phyloP scores from a whole-genome alignment of 1,284 basidiomycete genomes.

The Melanopsichium pennsylvanicum region DNA sequence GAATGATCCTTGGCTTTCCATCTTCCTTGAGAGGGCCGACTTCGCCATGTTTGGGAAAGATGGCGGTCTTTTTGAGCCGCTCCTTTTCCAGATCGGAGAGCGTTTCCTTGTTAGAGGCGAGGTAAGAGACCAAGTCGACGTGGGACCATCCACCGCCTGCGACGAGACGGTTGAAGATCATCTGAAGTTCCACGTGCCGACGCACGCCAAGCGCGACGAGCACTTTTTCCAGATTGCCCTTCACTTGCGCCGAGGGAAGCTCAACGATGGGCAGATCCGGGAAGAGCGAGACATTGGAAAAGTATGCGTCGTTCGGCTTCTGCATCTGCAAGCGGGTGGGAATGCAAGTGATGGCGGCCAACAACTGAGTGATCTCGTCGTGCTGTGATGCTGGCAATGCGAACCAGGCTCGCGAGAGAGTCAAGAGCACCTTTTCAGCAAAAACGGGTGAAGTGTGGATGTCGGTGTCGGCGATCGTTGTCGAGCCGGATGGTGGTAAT shows the following conservation, averaged over 20 bases:
- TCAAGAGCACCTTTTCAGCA: constrained; percentile 80
- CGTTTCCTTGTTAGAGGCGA: constrained; percentile 82
- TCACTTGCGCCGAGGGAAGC: constrained; percentile 75
- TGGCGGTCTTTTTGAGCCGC: constrained; percentile 77
- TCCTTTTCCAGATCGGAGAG: constrained; percentile 76
- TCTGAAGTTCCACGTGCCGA: constrained; percentile 77
- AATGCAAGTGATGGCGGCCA: constrained; percentile 79
- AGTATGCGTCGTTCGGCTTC: constrained; percentile 81
- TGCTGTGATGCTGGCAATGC: constrained; percentile 74
- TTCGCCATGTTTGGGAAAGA: constrained; percentile 76
- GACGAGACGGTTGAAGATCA: constrained; percentile 67
- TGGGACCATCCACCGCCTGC: constrained; percentile 67
- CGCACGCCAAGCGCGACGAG: constrained; percentile 82
- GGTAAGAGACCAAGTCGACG: constrained; percentile 67
- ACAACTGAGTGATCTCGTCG: constrained; percentile 71
- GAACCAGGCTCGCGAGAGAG: constrained; percentile 80
- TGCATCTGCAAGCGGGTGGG: constrained; percentile 83
- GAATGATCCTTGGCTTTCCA: constrained; percentile 47
- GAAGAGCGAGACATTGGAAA: constrained; percentile 86
- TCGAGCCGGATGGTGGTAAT: constrained; percentile 63
- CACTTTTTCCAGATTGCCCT: constrained; percentile 79
- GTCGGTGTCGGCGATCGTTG: constrained; percentile 70
- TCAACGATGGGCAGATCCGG: constrained; percentile 80
- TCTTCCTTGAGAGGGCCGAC: constrained; percentile 51
- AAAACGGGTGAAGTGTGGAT: constrained; percentile 76